These are phyloP conservation scores for Discostella stelligeroides DNA, from an alignment of 108 stramenopile genomes.

Conservation along the genomic window DNA sequence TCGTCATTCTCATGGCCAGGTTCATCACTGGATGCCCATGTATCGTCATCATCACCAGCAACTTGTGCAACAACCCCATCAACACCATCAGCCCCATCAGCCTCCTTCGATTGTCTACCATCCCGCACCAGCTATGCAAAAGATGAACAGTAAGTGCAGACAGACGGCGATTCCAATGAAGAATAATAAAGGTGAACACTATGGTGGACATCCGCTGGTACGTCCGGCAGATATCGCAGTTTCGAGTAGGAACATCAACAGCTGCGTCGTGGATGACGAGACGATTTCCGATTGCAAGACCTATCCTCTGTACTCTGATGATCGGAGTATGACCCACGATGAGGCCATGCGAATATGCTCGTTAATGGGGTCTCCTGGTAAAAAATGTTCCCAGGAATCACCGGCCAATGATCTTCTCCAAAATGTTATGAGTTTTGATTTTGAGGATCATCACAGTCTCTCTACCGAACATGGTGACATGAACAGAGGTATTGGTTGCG, in stretches of 20 bases:
- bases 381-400: neutral
- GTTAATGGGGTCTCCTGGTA: slow-evolving; percentile 19
- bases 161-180: neutral
- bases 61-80: neutral
- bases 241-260: neutral
- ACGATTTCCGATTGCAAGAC: neutral
- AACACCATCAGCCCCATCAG: neutral
- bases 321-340: slow-evolving; percentile 19
- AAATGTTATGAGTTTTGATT: slow-evolving; percentile 10
- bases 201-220: neutral
- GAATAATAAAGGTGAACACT: neutral
- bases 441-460: slow-evolving; percentile 12
- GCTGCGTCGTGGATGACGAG: neutral
- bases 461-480: slow-evolving; percentile 8
- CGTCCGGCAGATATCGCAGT: neutral
- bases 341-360: slow-evolving; percentile 20
- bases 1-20: slow-evolving; percentile 2
- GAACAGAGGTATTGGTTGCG: neutral
- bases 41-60: slow-evolving; percentile 1
- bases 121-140: slow-evolving; percentile 5
- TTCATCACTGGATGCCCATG: slow-evolving; percentile 7
- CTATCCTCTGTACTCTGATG: neutral
- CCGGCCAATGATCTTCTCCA: neutral
- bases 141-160: neutral
- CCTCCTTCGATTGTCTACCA: neutral